phyloP scores from a whole-genome alignment of 2,329 filamentous ascomycete genomes.

The Aspergillus neoniger region DNA sequence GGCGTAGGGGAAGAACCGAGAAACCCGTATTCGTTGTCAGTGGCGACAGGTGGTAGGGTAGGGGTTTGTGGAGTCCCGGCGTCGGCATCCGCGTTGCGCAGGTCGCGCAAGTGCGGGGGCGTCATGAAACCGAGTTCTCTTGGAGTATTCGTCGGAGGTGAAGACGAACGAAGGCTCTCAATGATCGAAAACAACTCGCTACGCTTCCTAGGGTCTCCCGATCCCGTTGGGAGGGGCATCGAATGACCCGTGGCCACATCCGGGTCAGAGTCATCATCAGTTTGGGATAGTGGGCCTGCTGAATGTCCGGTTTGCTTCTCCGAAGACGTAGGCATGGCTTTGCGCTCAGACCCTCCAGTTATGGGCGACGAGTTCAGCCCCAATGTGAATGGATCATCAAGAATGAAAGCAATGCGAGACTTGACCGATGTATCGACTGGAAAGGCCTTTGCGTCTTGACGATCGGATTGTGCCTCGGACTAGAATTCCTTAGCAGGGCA shows the following conservation, averaged over 20 bases:
- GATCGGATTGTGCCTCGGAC: background rate
- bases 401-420: slow-evolving; percentile 19
- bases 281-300: slow-evolving; percentile 46
- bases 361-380: slow-evolving; percentile 35
- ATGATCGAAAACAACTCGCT: slow-evolving; percentile 66
- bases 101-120: slow-evolving; percentile 30
- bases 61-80: slow-evolving; percentile 45
- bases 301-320: slow-evolving; percentile 35
- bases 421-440: slow-evolving; percentile 14
- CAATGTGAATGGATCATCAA: slow-evolving; percentile 17
- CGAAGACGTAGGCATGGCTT: slow-evolving; percentile 24
- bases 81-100: slow-evolving; percentile 26
- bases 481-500: slow-evolving; percentile 3
- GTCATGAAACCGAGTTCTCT: slow-evolving; percentile 31
- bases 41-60: slow-evolving; percentile 38
- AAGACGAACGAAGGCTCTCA: slow-evolving; percentile 62
- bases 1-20: slow-evolving; percentile 57
- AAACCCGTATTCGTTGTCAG: slow-evolving; percentile 48
- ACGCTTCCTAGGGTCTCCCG: slow-evolving; percentile 71
- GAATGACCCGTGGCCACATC: slow-evolving; percentile 71
- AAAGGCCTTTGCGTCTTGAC: background rate
- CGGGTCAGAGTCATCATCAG: slow-evolving; percentile 61
- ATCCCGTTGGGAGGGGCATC: slow-evolving; percentile 47
- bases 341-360: slow-evolving; percentile 19
- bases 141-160: slow-evolving; percentile 31